phyloP scores from a whole-genome alignment of 2,329 filamentous ascomycete genomes.

The Fusarium burgessii region DNA sequence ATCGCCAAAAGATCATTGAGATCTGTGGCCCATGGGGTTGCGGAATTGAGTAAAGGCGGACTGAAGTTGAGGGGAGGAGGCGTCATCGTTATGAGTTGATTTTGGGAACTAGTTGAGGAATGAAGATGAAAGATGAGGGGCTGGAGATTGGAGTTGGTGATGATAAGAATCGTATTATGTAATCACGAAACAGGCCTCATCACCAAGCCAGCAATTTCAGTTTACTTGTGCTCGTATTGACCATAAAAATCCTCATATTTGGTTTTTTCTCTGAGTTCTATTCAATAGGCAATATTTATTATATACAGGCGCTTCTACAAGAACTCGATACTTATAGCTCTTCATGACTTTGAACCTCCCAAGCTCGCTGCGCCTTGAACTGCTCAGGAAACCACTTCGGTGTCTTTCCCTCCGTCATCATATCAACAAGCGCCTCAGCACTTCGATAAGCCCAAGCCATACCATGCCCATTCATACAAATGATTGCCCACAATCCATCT shows the following conservation, averaged over 20 bases:
- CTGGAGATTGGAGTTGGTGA: neutral
- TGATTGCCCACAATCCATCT: slow-evolving; percentile 26
- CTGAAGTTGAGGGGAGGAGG: slow-evolving; percentile 59
- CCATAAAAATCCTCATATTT: neutral
- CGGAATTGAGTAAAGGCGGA: slow-evolving; percentile 79
- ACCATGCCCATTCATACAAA: slow-evolving; percentile 29
- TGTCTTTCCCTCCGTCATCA: slow-evolving; percentile 29
- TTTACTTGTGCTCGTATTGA: neutral
- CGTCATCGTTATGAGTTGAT: slow-evolving; percentile 16
- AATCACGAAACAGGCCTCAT: neutral
- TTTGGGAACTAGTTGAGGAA: too few species aligned
- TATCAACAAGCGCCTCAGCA: slow-evolving; percentile 28
- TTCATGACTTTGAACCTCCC: neutral
- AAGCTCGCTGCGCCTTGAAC: slow-evolving; percentile 23
- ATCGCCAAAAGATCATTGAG: slow-evolving; percentile 70
- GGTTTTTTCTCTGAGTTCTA: neutral
- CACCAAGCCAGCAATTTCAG: neutral
- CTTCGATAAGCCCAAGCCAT: slow-evolving; percentile 33
- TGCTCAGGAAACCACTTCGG: slow-evolving; percentile 31
- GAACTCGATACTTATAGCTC: neutral
- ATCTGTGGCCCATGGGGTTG: slow-evolving; percentile 80
- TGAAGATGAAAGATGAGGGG: slow-evolving; percentile 12
- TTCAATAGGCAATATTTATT: neutral
- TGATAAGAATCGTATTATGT: slow-evolving; percentile 26
- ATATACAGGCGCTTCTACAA: neutral